Evolutionary conservation across 2,329 filamentous ascomycete genomes (phyloP), one percentile per base, ranked within the genome.

Genomic region (Fusarium sp.): DNA sequence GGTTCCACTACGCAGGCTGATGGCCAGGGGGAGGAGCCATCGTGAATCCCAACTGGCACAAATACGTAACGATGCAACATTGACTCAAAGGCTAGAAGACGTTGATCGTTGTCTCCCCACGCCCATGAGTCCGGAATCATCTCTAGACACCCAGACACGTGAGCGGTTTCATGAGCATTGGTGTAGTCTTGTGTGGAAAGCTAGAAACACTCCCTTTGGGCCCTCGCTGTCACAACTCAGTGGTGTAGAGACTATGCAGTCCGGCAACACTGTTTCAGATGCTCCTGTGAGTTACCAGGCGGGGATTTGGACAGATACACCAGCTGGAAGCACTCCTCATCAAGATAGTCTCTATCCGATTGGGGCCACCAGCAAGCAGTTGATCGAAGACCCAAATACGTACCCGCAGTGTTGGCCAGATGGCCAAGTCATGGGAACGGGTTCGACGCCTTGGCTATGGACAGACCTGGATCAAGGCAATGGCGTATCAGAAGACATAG

Each of bases 1-100:
- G 80, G 60, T 82, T 4, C 82, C 82, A 2, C 62, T 84, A 19
- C 75, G 77, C 3, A 77, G 74, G 33, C 68, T 83, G 10, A 79
- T 81, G 75, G 68, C 76, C 1, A 79, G 79, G 52, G 80, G 79
- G 2, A 74, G 75, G 5, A 73, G 62, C 15, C 79, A 82, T 58
- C 79, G 82, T 6, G 72, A 75, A 1, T 58, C 66, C 0, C 80
- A 83, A 70, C 60, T 83, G 3, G 61, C 67, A 28, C 69, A 78
- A 11, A 65, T 83, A 24, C 74, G 75, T 1, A 50, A 47, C 1
- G 72, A 82, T 41, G 20, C 65, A 3, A 47, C 33, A 0, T 74
- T 71, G 2, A 74, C 76, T 3, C 67, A 67, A 3, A 30, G 54
- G 10, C 63, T 81, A 2, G 78, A 80, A 30, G 52, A 51, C 5